These are phyloP conservation scores for Dactylellina drechsleri DNA, from an alignment of 2,329 filamentous ascomycete genomes.

Conservation along the genomic window DNA sequence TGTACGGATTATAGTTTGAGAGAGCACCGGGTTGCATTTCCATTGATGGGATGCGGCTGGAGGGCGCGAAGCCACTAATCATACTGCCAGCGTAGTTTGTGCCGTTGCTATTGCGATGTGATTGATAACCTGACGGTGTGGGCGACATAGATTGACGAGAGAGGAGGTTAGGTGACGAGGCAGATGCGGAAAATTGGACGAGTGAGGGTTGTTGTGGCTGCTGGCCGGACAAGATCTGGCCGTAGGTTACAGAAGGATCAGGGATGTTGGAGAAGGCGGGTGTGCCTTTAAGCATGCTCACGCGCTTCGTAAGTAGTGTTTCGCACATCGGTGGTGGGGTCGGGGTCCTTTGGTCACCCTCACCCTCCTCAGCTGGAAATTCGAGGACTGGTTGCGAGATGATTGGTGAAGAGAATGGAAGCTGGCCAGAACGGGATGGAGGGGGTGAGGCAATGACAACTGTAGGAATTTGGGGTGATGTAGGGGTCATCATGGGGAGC, in stretches of 20 bases:
- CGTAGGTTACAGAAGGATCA: constrained; percentile 41
- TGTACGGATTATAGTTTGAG: constrained; percentile 24
- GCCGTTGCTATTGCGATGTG: constrained; percentile 49
- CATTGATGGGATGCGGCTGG: constrained; percentile 56
- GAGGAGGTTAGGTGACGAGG: constrained; percentile 33
- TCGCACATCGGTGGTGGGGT: constrained; percentile 57
- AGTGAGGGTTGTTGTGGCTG: constrained; percentile 26
- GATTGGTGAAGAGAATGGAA: constrained; percentile 40
- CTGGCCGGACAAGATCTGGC: constrained; percentile 17
- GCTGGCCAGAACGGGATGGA: constrained; percentile 28
- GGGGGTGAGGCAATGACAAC: constrained; percentile 46
- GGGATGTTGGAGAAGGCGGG: constrained; percentile 56
- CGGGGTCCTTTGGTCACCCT: constrained; percentile 10
- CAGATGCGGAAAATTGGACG: constrained; percentile 22
- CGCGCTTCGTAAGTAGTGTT: constrained; percentile 69
- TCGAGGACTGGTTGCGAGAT: constrained; percentile 50
- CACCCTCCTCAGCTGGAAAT: constrained; percentile 49
- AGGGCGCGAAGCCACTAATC: constrained; percentile 25
- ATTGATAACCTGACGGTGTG: constrained; percentile 20
- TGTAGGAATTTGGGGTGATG: constrained; percentile 36
- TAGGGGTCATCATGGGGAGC: not conserved
- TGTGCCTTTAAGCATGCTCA: constrained; percentile 64
- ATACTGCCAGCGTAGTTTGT: constrained; percentile 47
- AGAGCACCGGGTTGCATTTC: constrained; percentile 49
- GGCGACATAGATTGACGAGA: constrained; percentile 33